Evolutionary conservation across 202 grass and related monocot genomes (phyloP).

Genomic region (Musa balbisiana): DNA sequence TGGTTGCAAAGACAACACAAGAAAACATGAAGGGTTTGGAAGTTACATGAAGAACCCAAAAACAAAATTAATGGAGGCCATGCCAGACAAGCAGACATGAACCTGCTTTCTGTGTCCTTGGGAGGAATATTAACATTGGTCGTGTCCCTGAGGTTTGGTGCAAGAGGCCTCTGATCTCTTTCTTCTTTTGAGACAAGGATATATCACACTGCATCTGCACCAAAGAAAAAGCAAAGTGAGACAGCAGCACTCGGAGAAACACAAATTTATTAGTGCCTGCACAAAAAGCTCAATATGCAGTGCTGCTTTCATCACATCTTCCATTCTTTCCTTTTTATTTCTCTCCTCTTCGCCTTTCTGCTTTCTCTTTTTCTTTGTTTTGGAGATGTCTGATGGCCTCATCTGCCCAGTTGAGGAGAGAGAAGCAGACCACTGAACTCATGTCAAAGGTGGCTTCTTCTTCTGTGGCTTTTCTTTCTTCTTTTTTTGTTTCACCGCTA

Average conservation of each 20-base stretch:
- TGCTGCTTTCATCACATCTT: constrained; percentile 1
- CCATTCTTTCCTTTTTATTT: neutral
- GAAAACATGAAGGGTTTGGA: neutral
- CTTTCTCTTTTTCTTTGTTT: neutral
- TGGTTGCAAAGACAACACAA: too few relatives aligned
- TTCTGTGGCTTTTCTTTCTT: neutral
- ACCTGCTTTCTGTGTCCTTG: neutral
- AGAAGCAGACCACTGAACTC: neutral
- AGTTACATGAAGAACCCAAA: neutral
- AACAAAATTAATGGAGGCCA: neutral
- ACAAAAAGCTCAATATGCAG: neutral
- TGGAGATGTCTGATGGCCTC: neutral
- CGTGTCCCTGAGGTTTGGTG: neutral
- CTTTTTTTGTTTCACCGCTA: too few relatives aligned
- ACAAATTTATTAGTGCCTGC: neutral
- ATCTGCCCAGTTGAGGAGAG: neutral
- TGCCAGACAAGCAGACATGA: neutral
- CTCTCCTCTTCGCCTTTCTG: neutral
- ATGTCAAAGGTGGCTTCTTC: constrained; percentile 4
- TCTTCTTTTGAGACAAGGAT: neutral
- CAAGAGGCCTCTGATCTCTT: neutral
- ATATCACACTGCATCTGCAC: neutral
- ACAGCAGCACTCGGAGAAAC: neutral
- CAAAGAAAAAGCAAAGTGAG: neutral
- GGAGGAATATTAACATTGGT: neutral